These are phyloP conservation scores for Penicillium sp. DNA, from an alignment of 2,329 filamentous ascomycete genomes.

Conservation along the genomic window DNA sequence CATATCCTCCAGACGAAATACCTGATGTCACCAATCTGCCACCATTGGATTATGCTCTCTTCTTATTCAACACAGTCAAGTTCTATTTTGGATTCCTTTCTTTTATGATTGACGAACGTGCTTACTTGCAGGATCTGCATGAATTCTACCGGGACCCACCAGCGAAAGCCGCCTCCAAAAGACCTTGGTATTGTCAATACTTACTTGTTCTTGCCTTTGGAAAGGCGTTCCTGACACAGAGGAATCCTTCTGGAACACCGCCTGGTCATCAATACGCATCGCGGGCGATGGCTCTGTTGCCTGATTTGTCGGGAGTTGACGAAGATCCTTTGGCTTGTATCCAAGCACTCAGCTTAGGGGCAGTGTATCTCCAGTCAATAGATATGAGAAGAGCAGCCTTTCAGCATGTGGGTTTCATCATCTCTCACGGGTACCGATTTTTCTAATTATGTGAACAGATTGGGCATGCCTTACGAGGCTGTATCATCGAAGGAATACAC, in stretches of 20 bases:
- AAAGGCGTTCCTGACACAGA: conserved; percentile 50
- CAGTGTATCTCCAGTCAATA: conserved; percentile 41
- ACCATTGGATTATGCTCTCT: conserved; percentile 51
- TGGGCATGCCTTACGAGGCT: conserved; percentile 26
- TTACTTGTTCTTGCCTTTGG: conserved; percentile 55
- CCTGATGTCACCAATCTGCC: conserved; percentile 44
- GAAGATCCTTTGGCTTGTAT: conserved; percentile 30
- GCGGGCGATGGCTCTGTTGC: conserved; percentile 39
- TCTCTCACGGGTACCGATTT: background rate
- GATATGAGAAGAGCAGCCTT: conserved; percentile 41
- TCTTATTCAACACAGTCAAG: conserved; percentile 55
- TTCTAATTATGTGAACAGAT: conserved; percentile 14
- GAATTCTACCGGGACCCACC: conserved; percentile 41
- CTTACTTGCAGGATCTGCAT: conserved; percentile 37
- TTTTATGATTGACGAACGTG: conserved; percentile 53
- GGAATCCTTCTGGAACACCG: conserved; percentile 26
- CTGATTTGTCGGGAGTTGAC: conserved; percentile 34
- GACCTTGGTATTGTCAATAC: conserved; percentile 54
- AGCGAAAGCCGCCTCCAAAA: conserved; percentile 25
- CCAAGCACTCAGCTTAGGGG: conserved; percentile 35
- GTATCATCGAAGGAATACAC: conserved; percentile 28
- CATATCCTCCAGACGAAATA: conserved; percentile 21
- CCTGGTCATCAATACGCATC: conserved; percentile 40
- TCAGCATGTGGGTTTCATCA: conserved; percentile 31
- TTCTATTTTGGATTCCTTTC: conserved; percentile 56